phyloP scores from a whole-genome alignment of 352 stramenopile genomes.

The Phytophthora pini region DNA sequence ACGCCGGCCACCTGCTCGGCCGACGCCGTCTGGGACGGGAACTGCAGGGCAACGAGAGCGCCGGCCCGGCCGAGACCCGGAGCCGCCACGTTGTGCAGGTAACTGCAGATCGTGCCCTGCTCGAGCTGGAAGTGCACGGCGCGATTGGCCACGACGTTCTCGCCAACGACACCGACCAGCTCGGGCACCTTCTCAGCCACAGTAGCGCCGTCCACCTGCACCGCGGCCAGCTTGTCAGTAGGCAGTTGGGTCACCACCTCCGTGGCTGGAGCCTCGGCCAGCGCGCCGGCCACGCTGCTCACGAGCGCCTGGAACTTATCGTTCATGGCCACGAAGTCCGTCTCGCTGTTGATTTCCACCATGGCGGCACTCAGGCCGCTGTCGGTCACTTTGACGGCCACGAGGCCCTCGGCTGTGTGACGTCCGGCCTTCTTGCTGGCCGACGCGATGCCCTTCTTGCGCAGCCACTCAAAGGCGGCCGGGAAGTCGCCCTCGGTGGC shows the following conservation, averaged over 20 bases:
- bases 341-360: slow-evolving; percentile 96
- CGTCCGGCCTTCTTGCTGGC: slow-evolving; percentile 83
- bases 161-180: slow-evolving; percentile 84
- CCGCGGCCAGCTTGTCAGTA: slow-evolving; percentile 46
- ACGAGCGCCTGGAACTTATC: slow-evolving; percentile 90
- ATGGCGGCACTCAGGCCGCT: slow-evolving; percentile 58
- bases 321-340: slow-evolving; percentile 95
- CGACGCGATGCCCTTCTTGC: slow-evolving; percentile 87
- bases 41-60: slow-evolving; percentile 92
- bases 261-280: slow-evolving; percentile 36
- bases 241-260: slow-evolving; percentile 41
- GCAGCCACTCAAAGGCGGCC: slow-evolving; percentile 88
- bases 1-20: slow-evolving; percentile 62
- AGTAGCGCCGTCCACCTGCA: slow-evolving; percentile 62
- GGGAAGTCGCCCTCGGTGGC: slow-evolving; percentile 83
- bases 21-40: slow-evolving; percentile 51
- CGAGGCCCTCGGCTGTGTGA: slow-evolving; percentile 78
- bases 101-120: slow-evolving; percentile 82
- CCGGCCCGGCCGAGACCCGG: slow-evolving; percentile 78
- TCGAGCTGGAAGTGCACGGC: slow-evolving; percentile 73
- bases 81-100: slow-evolving; percentile 84
- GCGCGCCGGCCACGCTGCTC: slow-evolving; percentile 50
- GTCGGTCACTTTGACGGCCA: slow-evolving; percentile 62
- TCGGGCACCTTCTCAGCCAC: slow-evolving; percentile 80
- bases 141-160: slow-evolving; percentile 87